Evolutionary conservation across 345 rosid genomes (phyloP).

Genomic region (Salix exigua): DNA sequence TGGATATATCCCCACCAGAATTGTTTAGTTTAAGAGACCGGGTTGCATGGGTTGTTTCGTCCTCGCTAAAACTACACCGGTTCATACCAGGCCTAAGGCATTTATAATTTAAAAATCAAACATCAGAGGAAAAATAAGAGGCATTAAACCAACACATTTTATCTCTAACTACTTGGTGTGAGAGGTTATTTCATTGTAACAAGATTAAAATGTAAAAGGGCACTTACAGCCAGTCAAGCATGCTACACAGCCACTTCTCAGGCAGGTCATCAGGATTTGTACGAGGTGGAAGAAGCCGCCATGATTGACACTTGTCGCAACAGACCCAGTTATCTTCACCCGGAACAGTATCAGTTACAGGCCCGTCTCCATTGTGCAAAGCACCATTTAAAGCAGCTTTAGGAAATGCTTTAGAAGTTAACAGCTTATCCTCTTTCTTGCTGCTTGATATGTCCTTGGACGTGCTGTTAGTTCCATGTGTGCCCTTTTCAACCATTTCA

Average conservation of each 20-base stretch:
- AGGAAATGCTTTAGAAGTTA: conserved; percentile 31
- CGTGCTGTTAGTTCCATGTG: conserved; percentile 25
- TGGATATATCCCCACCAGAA: conserved; percentile 24
- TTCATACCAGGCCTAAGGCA: conserved; percentile 80
- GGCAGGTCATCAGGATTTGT: conserved; percentile 63
- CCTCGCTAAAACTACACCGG: conserved; percentile 65
- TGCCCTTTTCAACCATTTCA: conserved; percentile 37
- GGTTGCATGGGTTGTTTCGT: conserved; percentile 53
- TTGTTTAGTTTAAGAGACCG: conserved; percentile 43
- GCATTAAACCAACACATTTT: background rate
- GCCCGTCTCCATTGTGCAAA: conserved; percentile 30
- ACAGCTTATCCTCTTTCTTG: conserved; percentile 32
- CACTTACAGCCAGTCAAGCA: conserved; percentile 99
- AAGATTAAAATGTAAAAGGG: background rate
- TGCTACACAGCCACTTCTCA: conserved; percentile 89
- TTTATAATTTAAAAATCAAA: conserved; percentile 9
- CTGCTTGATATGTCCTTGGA: conserved; percentile 39
- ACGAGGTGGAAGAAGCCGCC: conserved; percentile 91
- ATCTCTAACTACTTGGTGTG: background rate
- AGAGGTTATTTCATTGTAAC: background rate
- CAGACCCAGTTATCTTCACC: conserved; percentile 72
- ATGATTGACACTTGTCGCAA: conserved; percentile 83
- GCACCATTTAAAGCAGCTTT: conserved; percentile 27
- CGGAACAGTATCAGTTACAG: conserved; percentile 43
- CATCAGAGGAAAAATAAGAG: background rate